These are phyloP conservation scores for Thymus mandschuricus DNA, from an alignment of 257 asterid genomes.

Conservation along the genomic window DNA sequence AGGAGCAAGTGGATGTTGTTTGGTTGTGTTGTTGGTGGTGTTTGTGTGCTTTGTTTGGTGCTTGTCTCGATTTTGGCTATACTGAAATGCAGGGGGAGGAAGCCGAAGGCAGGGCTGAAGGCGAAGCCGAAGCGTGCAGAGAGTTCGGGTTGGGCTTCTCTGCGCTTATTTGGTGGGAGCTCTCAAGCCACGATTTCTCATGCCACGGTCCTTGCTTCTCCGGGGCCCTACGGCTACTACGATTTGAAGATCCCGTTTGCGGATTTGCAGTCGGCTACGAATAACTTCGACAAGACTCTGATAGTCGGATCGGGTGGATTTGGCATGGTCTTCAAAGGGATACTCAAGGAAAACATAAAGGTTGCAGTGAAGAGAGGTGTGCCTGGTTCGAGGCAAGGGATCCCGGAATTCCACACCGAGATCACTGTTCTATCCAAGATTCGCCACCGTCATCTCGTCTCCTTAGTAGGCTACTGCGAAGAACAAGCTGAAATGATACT, in stretches of 20 bases:
- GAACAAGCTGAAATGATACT: conserved; percentile 81
- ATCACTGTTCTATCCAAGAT: conserved; percentile 66
- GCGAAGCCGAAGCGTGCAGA: conserved; percentile 42
- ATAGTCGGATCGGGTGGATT: conserved; percentile 74
- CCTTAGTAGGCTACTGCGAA: conserved; percentile 74
- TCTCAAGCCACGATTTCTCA: conserved; percentile 53
- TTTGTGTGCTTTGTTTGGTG: conserved; percentile 36
- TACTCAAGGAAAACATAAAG: conserved; percentile 50
- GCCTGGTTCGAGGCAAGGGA: conserved; percentile 74
- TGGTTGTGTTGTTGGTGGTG: conserved; percentile 50
- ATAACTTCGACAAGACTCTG: conserved; percentile 59
- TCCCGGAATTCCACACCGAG: conserved; percentile 77
- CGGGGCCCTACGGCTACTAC: conserved; percentile 54
- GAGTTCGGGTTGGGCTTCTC: conserved; percentile 66
- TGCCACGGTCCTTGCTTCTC: conserved; percentile 49
- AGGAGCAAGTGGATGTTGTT: conserved; percentile 45
- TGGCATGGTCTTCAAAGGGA: conserved; percentile 66
- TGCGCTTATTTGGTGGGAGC: conserved; percentile 53
- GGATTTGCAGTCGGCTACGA: conserved; percentile 65
- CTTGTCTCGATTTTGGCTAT: conserved; percentile 32
- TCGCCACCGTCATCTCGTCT: conserved; percentile 75
- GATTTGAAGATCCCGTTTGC: conserved; percentile 62
- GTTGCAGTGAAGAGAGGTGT: conserved; percentile 71
- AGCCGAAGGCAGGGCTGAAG: conserved; percentile 28
- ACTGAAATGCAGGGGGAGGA: conserved; percentile 41